Evolutionary conservation across 2,329 filamentous ascomycete species (phyloP).

Genomic region (Venturia aucupariae): DNA sequence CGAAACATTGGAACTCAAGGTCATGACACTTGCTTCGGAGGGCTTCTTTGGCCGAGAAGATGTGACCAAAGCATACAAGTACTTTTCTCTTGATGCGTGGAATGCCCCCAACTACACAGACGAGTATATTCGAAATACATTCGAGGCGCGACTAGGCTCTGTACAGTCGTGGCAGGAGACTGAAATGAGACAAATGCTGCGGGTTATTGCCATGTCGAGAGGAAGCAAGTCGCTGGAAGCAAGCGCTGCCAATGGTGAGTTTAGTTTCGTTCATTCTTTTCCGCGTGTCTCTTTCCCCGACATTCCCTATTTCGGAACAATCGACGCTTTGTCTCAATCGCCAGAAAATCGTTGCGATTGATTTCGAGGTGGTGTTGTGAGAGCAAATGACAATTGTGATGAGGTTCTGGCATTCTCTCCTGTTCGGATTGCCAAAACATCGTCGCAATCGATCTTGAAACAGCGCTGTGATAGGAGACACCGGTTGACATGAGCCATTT

Average conservation of each 20-base stretch:
- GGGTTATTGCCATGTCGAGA: conserved; percentile 50
- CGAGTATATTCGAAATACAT: conserved; percentile 52
- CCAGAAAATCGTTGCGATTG: no score
- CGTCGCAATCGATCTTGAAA: background rate
- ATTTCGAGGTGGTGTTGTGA: no score
- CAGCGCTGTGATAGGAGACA: background rate
- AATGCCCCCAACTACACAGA: conserved; percentile 41
- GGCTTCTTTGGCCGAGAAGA: conserved; percentile 50
- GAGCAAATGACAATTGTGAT: no score
- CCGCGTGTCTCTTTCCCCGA: background rate
- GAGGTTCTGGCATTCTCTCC: background rate
- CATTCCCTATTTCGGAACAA: background rate
- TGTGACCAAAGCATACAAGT: conserved; percentile 48
- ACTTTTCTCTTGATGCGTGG: conserved; percentile 43
- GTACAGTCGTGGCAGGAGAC: conserved; percentile 44
- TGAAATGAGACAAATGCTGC: conserved; percentile 47
- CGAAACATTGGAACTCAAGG: conserved; percentile 48
- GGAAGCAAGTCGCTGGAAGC: conserved; percentile 49
- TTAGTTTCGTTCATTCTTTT: background rate
- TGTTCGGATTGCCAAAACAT: background rate
- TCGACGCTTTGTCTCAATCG: no score
- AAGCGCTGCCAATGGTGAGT: conserved; percentile 46
- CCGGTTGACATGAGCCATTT: no score
- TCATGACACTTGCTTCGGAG: conserved; percentile 48
- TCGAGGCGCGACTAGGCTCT: conserved; percentile 49